These are phyloP conservation scores for Pulveroboletus sp. DNA, from an alignment of 768 basidiomycete genomes.

Conservation along the genomic window DNA sequence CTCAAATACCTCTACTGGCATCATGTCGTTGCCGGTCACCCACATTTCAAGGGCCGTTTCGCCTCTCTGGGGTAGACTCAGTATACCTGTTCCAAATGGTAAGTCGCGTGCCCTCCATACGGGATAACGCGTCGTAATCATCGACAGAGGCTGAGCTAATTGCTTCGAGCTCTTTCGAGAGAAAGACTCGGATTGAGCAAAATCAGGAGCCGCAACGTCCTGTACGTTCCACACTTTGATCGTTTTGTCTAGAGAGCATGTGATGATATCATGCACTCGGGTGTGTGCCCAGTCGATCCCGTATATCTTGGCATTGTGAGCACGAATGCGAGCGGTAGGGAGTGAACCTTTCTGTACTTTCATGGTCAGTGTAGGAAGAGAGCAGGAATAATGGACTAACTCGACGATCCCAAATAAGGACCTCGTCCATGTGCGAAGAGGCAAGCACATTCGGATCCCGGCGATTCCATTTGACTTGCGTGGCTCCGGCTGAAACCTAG, in stretches of 20 bases:
- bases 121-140: slow-evolving; percentile 76
- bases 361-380: slow-evolving; percentile 4
- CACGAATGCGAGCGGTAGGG: slow-evolving; percentile 67
- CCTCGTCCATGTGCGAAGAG: slow-evolving; percentile 81
- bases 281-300: slow-evolving; percentile 95
- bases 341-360: slow-evolving; percentile 76
- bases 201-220: slow-evolving; percentile 18
- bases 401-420: slow-evolving; percentile 92
- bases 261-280: slow-evolving; percentile 73
- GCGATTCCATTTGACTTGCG: slow-evolving; percentile 97
- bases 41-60: slow-evolving; percentile 85
- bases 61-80: slow-evolving; percentile 86
- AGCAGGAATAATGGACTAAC: slow-evolving; percentile 41
- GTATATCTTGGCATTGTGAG: slow-evolving; percentile 90
- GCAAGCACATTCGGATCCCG: slow-evolving; percentile 83
- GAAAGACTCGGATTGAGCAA: slow-evolving; percentile 5
- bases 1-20: slow-evolving; percentile 70
- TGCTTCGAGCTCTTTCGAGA: slow-evolving; percentile 8
- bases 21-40: slow-evolving; percentile 30
- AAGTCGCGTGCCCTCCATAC: slow-evolving; percentile 92
- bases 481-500: slow-evolving; percentile 62
- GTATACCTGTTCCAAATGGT: slow-evolving; percentile 86
- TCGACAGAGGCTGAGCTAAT: slow-evolving; percentile 37
- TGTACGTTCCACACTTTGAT: slow-evolving; percentile 76
- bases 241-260: slow-evolving; percentile 91